Evolutionary conservation across 2,329 filamentous ascomycete species (phyloP), one percentile per base, ranked within the genome.

Genomic region (Fusarium armeniacum): DNA sequence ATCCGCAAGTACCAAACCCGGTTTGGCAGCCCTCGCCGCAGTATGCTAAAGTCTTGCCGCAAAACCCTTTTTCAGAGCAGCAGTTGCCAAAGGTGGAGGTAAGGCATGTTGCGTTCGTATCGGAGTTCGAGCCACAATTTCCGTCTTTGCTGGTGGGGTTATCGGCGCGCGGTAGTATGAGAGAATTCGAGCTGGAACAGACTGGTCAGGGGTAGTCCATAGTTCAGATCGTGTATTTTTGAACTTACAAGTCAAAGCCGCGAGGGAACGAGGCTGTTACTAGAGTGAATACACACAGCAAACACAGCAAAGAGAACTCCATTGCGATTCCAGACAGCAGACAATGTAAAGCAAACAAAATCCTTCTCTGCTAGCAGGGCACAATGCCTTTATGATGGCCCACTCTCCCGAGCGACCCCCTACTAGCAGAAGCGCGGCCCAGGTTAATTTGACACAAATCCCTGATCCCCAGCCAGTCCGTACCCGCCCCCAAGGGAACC

Each of bases 41-140:
- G 38, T 62, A 62, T 24, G 55, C 58, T 52, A 33, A 15, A 38
- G 58, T 62, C 58, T 62, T 62, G 18, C 58, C 58, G 20, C 58
- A 62, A 45, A 52, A 62, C 0, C 58, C 58, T 41, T 59, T 62
- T 5, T 30, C 32, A 26, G 58, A 62, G 45, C 58, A 62, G 40
- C 58, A 62, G 40, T 62, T 62, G 26, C 58, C 58, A 33, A 40
- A 62, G 30, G 54, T 52, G 15, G 58, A 62, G 32, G 54, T 60
- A 40, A 62, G 58, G 38, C 58, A 62, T 62, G 58, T 62, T 36
- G 58, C 58, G 58, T 62, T 62, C 5, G 38, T 52, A 9, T 62
- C 58, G 7, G 58, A 62, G 50, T 62, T 62, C 7, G 58, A 52
- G 28, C 58, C 58, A 51, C 58, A 62, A 44, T 62, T 62, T 20